These are phyloP conservation scores for Trichaptum fuscoviolaceum DNA, from an alignment of 768 basidiomycete species.

Conservation along the genomic window DNA sequence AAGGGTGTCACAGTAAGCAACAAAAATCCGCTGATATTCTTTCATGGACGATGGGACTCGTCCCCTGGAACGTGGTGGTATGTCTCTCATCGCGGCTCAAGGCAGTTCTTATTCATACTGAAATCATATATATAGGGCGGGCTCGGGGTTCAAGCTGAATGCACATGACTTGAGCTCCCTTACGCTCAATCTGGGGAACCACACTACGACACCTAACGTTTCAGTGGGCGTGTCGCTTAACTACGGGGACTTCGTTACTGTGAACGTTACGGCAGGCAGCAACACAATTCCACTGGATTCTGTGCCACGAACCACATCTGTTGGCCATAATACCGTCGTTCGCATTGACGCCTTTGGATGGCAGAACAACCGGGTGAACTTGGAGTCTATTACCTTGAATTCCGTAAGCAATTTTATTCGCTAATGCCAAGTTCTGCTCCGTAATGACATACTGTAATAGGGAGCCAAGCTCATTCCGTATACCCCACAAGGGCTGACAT, in stretches of 20 bases:
- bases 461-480: slow-evolving; percentile 43
- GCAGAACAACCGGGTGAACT: slow-evolving; percentile 53
- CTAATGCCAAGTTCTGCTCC: not conserved
- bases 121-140: slow-evolving; percentile 32
- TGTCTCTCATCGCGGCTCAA: slow-evolving; percentile 15
- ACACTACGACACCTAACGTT: slow-evolving; percentile 43
- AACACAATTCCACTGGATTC: slow-evolving; percentile 37
- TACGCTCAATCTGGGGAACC: slow-evolving; percentile 40
- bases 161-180: slow-evolving; percentile 38
- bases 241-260: slow-evolving; percentile 39
- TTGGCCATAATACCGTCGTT: slow-evolving; percentile 22
- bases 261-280: slow-evolving; percentile 42
- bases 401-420: slow-evolving; percentile 24
- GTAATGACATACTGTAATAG: slow-evolving; percentile 27
- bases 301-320: not conserved
- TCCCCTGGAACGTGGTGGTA: slow-evolving; percentile 55
- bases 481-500: slow-evolving; percentile 36
- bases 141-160: slow-evolving; percentile 49
- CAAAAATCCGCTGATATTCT: slow-evolving; percentile 39
- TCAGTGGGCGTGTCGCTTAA: slow-evolving; percentile 45
- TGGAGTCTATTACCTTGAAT: slow-evolving; percentile 43
- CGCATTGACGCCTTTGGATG: slow-evolving; percentile 51
- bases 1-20: slow-evolving; percentile 22
- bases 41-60: slow-evolving; percentile 48
- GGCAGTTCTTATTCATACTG: not conserved